Evolutionary conservation across 176 grass and related monocot species (phyloP).

Genomic region (Alloteropsis semialata): DNA sequence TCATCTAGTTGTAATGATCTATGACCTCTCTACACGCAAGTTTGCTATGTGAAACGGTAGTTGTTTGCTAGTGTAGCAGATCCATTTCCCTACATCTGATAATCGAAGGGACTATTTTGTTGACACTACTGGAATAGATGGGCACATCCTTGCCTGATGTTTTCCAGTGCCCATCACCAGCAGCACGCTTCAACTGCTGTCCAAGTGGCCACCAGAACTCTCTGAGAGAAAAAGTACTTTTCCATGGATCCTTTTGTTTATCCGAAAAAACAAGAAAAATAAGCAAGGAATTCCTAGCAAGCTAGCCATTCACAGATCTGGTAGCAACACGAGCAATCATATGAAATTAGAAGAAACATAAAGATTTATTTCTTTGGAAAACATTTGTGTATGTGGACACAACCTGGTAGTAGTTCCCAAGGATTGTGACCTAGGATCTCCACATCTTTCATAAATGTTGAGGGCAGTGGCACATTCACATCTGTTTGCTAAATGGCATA

Average conservation of each 20-base stretch:
- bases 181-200: not conserved
- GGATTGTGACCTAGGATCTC: constrained; percentile 26
- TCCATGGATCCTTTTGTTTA: not conserved
- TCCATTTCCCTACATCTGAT: too few relatives aligned
- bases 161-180: constrained; percentile 50
- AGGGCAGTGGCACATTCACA: not conserved
- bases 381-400: not conserved
- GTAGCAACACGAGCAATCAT: not conserved
- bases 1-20: too few relatives aligned
- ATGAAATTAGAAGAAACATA: not conserved
- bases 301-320: too few relatives aligned
- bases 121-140: not conserved
- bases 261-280: not conserved
- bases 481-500: too few relatives aligned
- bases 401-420: constrained; percentile 33
- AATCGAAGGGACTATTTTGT: too few relatives aligned
- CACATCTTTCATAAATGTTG: not conserved
- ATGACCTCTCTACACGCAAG: too few relatives aligned
- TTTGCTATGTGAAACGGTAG: too few relatives aligned
- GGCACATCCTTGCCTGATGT: constrained; percentile 33
- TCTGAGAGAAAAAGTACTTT: constrained; percentile 42
- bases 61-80: too few relatives aligned
- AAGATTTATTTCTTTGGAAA: not conserved
- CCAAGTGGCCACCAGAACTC: not conserved
- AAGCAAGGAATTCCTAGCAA: not conserved